Percentiles rank a stretch among this genome's conserved stretches.
These are phyloP conservation scores for Botryotinia narcissicola DNA, from an alignment of 2,329 filamentous ascomycete genomes.

Conservation along the genomic window DNA sequence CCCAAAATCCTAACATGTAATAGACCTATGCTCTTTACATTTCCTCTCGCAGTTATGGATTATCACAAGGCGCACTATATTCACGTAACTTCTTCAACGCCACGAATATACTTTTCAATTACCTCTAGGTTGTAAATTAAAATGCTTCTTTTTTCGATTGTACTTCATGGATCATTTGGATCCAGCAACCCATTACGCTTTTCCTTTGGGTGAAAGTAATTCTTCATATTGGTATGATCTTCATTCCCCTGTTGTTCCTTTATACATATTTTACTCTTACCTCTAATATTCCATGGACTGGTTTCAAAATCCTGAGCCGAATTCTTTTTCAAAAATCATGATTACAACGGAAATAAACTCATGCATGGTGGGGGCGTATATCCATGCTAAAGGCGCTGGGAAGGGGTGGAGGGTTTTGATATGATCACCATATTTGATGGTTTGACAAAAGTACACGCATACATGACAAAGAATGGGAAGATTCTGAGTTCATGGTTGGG, in stretches of 20 bases:
- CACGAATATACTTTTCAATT: background rate
- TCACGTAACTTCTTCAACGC: background rate
- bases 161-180: background rate
- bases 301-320: background rate
- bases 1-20: slow-evolving; percentile 8
- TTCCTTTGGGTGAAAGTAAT: background rate
- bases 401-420: background rate
- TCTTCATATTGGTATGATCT: background rate
- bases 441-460: slow-evolving; percentile 8
- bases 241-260: background rate
- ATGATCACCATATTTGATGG: background rate
- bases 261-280: background rate
- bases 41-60: background rate
- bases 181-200: background rate
- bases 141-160: background rate
- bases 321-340: background rate
- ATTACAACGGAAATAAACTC: background rate
- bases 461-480: background rate
- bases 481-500: slow-evolving; percentile 1
- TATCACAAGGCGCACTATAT: background rate
- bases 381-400: background rate
- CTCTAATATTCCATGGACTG: background rate
- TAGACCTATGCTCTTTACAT: background rate
- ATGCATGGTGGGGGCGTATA: background rate
- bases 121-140: background rate